These are phyloP conservation scores for Solanum tacnaense DNA, from an alignment of 257 asterid species.

Conservation along the genomic window DNA sequence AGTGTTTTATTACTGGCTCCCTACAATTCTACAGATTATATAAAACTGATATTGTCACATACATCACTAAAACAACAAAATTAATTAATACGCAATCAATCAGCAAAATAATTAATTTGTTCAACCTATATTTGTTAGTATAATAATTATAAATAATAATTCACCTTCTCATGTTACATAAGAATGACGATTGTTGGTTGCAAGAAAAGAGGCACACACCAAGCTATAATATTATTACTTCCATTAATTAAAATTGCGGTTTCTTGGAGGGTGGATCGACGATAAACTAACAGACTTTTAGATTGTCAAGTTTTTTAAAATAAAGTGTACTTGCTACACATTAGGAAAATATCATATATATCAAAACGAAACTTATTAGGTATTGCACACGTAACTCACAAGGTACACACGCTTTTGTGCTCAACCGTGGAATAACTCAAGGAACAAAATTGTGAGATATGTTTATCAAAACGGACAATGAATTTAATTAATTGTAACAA, in stretches of 20 bases:
- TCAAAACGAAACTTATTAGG: too few species aligned
- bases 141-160: background rate
- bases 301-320: background rate
- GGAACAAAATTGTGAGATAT: rapidly evolving
- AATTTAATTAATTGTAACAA: background rate
- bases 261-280: background rate
- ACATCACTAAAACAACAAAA: background rate
- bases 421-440: rapidly evolving
- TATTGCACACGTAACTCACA: background rate
- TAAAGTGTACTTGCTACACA: background rate
- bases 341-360: too few species aligned
- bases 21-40: background rate
- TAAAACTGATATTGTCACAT: background rate
- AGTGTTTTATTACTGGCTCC: background rate
- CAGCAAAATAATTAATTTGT: background rate
- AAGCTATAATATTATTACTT: background rate
- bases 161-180: background rate
- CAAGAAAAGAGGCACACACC: background rate
- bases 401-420: background rate
- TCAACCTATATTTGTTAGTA: background rate
- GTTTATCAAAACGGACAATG: background rate
- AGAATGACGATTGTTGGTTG: background rate
- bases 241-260: background rate
- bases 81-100: background rate
- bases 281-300: background rate